A percentile compares a stretch with the other conserved stretches of the same genome.
These are phyloP conservation scores for Phytomonas francai DNA, from an alignment of 208 protist genomes.

Conservation along the genomic window DNA sequence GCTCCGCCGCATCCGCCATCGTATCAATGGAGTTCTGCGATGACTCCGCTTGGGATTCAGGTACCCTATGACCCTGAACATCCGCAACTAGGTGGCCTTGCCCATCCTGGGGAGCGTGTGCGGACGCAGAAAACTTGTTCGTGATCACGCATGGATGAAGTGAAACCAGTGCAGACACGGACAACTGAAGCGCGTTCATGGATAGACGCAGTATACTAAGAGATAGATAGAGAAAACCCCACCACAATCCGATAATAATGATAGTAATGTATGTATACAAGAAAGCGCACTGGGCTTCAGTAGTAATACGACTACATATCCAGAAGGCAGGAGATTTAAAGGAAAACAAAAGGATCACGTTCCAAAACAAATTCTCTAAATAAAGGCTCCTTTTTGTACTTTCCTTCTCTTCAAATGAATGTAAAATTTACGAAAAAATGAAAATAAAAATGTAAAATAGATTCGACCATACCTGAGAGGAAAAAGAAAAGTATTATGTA, in stretches of 20 bases:
- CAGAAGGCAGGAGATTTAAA: neutral
- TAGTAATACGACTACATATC: neutral
- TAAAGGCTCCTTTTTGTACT: constrained; percentile 1
- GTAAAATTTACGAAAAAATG: constrained; percentile 5
- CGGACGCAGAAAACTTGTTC: constrained; percentile 1
- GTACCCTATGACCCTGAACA: neutral
- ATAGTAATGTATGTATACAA: neutral
- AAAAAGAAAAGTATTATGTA: constrained; percentile 4
- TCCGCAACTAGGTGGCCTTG: neutral
- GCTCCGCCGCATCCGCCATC: constrained; percentile 19
- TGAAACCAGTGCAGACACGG: neutral
- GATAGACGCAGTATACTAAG: neutral
- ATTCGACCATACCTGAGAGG: neutral
- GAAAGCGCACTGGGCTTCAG: neutral
- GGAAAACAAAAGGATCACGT: neutral
- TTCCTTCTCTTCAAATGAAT: constrained; percentile 2
- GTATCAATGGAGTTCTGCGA: neutral
- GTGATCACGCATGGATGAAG: constrained; percentile 7
- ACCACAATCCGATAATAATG: neutral
- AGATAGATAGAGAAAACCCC: neutral
- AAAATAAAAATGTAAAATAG: constrained; percentile 9
- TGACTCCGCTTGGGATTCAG: neutral
- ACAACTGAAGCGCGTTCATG: neutral
- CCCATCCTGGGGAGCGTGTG: neutral
- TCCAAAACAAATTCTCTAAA: neutral